These are phyloP conservation scores for Marvania coccoides DNA, from an alignment of 139 green algal species.

Conservation along the genomic window DNA sequence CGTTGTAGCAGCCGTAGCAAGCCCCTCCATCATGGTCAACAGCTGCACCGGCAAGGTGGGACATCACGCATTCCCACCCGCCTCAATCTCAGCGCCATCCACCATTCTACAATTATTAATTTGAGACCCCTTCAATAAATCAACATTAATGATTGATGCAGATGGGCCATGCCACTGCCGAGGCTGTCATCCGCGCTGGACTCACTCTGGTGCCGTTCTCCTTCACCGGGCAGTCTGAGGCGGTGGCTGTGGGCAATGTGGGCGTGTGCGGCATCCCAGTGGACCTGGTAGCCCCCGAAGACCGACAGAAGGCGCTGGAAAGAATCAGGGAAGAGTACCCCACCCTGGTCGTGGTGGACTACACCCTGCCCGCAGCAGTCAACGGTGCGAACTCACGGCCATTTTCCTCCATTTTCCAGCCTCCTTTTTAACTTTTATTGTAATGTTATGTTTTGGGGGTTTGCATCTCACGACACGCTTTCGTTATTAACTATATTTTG, in stretches of 20 bases:
- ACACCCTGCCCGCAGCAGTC: conserved; percentile 80
- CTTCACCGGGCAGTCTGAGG: conserved; percentile 51
- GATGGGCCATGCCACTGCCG: conserved; percentile 84
- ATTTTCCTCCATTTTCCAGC: no score
- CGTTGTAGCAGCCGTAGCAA: no score
- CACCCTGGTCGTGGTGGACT: conserved; percentile 90
- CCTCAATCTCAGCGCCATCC: no score
- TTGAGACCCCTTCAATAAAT: not conserved
- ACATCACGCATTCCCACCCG: no score
- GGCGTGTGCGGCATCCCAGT: conserved; percentile 54
- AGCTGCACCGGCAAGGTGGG: conserved; percentile 74
- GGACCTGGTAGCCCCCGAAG: conserved; percentile 36
- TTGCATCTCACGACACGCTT: no score
- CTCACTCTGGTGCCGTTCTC: conserved; percentile 77
- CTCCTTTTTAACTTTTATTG: no score
- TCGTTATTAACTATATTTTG: not conserved
- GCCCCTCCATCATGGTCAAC: conserved; percentile 69
- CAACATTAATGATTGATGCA: conserved; percentile 8
- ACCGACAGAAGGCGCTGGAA: conserved; percentile 45
- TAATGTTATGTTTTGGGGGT: not conserved
- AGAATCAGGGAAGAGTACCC: conserved; percentile 53
- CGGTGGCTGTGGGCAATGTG: conserved; percentile 49
- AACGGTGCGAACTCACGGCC: conserved; percentile 62
- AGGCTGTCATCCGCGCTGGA: conserved; percentile 66
- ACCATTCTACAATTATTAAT: no score